Conservation (phyloP, 2,329 filamentous ascomycete genomes). For the Cephalotrichum gorgonifer region DNA sequence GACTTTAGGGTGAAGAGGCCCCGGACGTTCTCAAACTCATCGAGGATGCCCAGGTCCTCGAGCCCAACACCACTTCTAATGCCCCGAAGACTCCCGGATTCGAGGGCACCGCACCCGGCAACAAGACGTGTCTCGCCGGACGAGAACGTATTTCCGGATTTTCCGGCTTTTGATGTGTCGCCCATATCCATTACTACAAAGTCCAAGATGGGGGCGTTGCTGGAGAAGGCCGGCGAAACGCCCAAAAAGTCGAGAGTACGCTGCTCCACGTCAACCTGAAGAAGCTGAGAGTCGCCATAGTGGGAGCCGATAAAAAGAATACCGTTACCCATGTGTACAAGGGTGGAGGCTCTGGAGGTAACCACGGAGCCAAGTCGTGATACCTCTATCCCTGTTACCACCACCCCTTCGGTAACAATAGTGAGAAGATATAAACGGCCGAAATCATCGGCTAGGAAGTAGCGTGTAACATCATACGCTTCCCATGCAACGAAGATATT, state of each 20-base stretch:
- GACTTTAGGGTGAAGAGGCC: conserved; percentile 61
- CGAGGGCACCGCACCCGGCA: conserved; percentile 81
- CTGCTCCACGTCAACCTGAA: conserved; percentile 40
- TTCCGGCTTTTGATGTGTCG: conserved; percentile 65
- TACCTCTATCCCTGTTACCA: conserved; percentile 65
- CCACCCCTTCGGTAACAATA: conserved; percentile 54
- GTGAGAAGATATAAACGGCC: conserved; percentile 78
- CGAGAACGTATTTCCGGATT: conserved; percentile 76
- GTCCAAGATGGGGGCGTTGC: conserved; percentile 86
- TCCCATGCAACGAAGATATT: conserved; percentile 91
- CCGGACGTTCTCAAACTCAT: conserved; percentile 64
- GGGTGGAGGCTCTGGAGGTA: conserved; percentile 64
- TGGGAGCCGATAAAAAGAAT: conserved; percentile 84
- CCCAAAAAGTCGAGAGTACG: conserved; percentile 56
- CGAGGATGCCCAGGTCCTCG: conserved; percentile 74
- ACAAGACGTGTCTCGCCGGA: conserved; percentile 92
- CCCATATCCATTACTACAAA: conserved; percentile 96
- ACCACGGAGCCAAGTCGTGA: conserved; percentile 40
- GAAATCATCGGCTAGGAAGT: conserved; percentile 87
- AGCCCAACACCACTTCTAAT: conserved; percentile 90
- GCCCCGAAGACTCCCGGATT: conserved; percentile 79
- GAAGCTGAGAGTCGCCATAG: conserved; percentile 82
- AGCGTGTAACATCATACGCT: conserved; percentile 68
- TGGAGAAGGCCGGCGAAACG: conserved; percentile 48
- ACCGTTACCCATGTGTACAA: conserved; percentile 68